phyloP scores from a whole-genome alignment of 2,329 filamentous ascomycete genomes.

The Mycosphaerella sp. region DNA sequence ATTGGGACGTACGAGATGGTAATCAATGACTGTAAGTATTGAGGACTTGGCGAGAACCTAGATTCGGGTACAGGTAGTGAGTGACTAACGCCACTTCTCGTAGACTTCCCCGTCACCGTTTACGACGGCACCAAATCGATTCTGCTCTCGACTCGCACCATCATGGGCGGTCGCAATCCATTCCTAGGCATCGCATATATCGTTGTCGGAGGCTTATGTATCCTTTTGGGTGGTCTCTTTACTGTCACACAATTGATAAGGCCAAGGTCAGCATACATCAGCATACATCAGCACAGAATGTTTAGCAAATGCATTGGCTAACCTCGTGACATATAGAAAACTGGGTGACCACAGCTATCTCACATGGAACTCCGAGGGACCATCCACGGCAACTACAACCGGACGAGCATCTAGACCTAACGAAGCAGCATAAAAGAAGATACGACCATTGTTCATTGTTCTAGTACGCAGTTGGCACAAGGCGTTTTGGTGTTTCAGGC shows the following conservation, averaged over 20 bases:
- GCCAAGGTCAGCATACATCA: conserved; percentile 66
- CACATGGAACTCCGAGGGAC: conserved; percentile 79
- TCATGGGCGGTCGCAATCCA: conserved; percentile 91
- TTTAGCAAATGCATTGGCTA: not conserved
- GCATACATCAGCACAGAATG: conserved; percentile 28
- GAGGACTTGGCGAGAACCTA: conserved; percentile 8
- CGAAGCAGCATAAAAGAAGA: conserved; percentile 27
- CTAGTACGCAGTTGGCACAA: conserved; percentile 13
- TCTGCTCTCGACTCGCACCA: conserved; percentile 78
- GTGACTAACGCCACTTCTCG: conserved; percentile 12
- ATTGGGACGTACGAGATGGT: conserved; percentile 69
- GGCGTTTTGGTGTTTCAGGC: conserved; percentile 21
- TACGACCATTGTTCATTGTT: conserved; percentile 21
- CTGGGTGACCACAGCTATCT: conserved; percentile 96
- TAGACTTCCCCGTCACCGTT: conserved; percentile 71
- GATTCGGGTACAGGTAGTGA: conserved; percentile 9
- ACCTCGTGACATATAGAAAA: conserved; percentile 56
- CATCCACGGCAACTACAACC: conserved; percentile 50
- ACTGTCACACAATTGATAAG: conserved; percentile 85
- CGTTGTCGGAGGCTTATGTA: conserved; percentile 87
- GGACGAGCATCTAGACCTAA: conserved; percentile 36
- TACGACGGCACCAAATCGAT: conserved; percentile 89
- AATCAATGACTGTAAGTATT: conserved; percentile 69
- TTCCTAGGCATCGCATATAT: conserved; percentile 96
- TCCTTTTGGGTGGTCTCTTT: conserved; percentile 81